phyloP scores from a whole-genome alignment of 805 yeast genomes.

The Sugiyamaella boreocaroliniensis region DNA sequence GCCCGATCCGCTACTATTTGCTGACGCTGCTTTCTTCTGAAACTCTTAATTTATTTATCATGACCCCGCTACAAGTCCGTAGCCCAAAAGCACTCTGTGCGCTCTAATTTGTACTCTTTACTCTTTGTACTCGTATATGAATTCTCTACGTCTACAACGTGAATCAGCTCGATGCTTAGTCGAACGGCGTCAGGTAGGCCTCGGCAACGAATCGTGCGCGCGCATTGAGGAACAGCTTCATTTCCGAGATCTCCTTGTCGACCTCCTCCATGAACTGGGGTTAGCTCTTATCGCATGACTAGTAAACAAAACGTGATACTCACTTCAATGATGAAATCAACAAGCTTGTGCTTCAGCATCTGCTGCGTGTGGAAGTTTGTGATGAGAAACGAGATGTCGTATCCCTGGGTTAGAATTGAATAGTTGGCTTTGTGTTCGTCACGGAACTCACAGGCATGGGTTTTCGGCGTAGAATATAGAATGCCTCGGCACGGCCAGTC shows the following conservation, averaged over 20 bases:
- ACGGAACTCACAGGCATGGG: slow-evolving; percentile 52
- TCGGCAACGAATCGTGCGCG: slow-evolving; percentile 98
- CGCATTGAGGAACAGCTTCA: slow-evolving; percentile 93
- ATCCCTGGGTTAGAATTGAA: slow-evolving; percentile 41
- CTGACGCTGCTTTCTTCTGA: not conserved
- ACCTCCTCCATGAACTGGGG: slow-evolving; percentile 89
- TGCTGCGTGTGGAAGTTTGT: slow-evolving; percentile 93
- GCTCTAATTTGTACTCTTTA: too few relatives aligned
- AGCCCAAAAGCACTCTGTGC: too few relatives aligned
- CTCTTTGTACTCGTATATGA: too few relatives aligned
- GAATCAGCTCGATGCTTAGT: slow-evolving; percentile 32
- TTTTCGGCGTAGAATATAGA: slow-evolving; percentile 81
- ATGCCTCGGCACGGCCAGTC: slow-evolving; percentile 92
- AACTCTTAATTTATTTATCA: too few relatives aligned
- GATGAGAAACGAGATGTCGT: slow-evolving; percentile 86
- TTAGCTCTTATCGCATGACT: not conserved
- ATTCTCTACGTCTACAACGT: too few relatives aligned
- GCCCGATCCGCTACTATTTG: not conserved
- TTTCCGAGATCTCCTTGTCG: slow-evolving; percentile 96
- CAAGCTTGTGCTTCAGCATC: slow-evolving; percentile 90
- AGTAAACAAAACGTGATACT: not conserved
- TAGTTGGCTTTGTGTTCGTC: too few relatives aligned
- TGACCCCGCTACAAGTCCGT: too few relatives aligned
- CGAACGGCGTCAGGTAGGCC: slow-evolving; percentile 86
- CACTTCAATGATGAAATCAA: slow-evolving; percentile 85